These are phyloP conservation scores for Avena atlantica DNA, from an alignment of 176 grass and related monocot genomes.

Conservation along the genomic window DNA sequence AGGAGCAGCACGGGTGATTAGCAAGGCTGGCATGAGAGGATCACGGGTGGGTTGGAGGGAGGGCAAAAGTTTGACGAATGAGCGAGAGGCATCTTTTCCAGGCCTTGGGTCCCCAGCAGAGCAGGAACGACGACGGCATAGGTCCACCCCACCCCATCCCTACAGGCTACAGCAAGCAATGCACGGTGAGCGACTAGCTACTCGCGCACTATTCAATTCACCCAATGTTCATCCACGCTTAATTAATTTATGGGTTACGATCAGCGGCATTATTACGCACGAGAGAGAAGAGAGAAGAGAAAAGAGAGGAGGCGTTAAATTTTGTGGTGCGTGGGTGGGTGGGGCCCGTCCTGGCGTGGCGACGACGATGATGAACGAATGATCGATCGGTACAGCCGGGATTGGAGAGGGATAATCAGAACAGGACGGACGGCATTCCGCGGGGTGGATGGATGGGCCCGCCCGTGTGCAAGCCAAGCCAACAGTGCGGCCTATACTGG, in stretches of 20 bases:
- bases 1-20: conserved; percentile 45
- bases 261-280: conserved; percentile 27
- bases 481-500: not conserved
- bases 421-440: conserved; percentile 1
- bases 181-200: not conserved
- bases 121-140: not conserved
- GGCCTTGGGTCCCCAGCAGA: conserved; percentile 49
- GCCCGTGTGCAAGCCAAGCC: not conserved
- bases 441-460: not conserved
- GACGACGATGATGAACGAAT: conserved; percentile 60
- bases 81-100: conserved; percentile 43
- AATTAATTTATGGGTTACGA: not conserved
- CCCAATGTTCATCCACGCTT: not conserved
- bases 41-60: conserved; percentile 21
- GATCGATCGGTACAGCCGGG: conserved; percentile 64
- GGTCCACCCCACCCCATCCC: conserved; percentile 46
- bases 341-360: not conserved
- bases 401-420: conserved; percentile 56
- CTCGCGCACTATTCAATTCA: conserved; percentile 29
- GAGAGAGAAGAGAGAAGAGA: conserved; percentile 40
- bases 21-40: conserved; percentile 64
- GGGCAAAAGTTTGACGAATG: conserved; percentile 57
- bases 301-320: conserved; percentile 22
- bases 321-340: conserved; percentile 9
- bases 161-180: conserved; percentile 19